Conservation (phyloP, 1,284 basidiomycete genomes). For the Laetiporus sulphureus region DNA sequence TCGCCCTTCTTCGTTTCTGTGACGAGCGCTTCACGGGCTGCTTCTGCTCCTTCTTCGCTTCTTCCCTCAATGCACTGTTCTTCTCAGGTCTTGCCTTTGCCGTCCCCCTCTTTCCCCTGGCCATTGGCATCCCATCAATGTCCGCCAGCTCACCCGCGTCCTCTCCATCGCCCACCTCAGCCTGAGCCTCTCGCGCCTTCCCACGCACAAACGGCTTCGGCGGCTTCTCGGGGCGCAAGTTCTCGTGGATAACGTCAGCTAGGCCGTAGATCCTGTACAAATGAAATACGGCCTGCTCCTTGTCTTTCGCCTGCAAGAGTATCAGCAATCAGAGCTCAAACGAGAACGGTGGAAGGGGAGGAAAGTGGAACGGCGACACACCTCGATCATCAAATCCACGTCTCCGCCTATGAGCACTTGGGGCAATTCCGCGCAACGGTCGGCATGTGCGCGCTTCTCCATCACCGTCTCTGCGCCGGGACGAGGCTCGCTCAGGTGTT, state of each 20-base stretch:
- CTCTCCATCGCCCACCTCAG: constrained; percentile 1
- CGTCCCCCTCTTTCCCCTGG: background rate
- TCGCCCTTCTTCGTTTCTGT: constrained; percentile 1
- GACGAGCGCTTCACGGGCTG: background rate
- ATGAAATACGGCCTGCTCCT: constrained; percentile 90
- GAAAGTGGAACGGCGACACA: constrained; percentile 6
- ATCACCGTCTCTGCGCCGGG: constrained; percentile 71
- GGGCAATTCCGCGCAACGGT: constrained; percentile 68
- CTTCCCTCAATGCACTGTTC: background rate
- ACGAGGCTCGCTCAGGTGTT: constrained; percentile 81
- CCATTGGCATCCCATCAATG: background rate
- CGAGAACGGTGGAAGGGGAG: constrained; percentile 13
- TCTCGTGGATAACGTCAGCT: constrained; percentile 53
- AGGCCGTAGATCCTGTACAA: constrained; percentile 76
- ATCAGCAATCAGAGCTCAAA: background rate
- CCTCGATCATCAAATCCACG: constrained; percentile 87
- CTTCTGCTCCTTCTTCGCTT: background rate
- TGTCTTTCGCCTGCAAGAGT: constrained; percentile 63
- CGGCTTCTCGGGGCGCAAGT: constrained; percentile 32
- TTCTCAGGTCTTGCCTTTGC: background rate
- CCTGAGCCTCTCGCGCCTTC: constrained; percentile 12
- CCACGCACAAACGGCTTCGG: constrained; percentile 34
- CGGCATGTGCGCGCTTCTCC: constrained; percentile 82
- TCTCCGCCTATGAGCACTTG: constrained; percentile 31
- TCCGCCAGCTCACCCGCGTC: background rate